Base-by-base conservation (phyloP, 345 rosid species). In the Viola odorata region DNA sequence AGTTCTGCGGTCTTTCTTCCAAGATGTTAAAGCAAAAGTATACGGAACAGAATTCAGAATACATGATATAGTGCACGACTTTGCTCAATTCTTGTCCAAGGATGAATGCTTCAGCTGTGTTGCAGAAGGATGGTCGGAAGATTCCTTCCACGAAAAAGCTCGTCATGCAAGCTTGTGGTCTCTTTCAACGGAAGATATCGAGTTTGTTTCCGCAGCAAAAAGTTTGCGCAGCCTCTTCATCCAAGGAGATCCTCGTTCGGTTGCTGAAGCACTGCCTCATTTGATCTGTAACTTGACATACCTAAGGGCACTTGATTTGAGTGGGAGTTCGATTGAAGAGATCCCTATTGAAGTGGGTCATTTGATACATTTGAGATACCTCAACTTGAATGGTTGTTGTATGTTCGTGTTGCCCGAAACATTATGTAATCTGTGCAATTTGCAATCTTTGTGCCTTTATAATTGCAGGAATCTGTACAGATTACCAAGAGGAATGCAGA, bases 11-110 rank as follows among this genome's bases (percentile, higher is more conserved):
- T 52, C 58, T 41, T 53, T 63, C 52, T 52, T 53, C 51, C 32
- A 23, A 23, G 32, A 23, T 23, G 32, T 23, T 23, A 41, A 63
- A 41, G 58, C 4, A 5, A 57, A 62, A 10, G 12, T 12, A 6
- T 15, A 15, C 7, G 11, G 3, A 4, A 23, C 8, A 8, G n/a
- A 12, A 13, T 52, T 16, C n/a, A 63, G 17, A 14, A 63, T 63
- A 50, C 41, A 63, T 23, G 66, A 53, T 40, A 41, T 62, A 39
- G 41, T 62, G 57, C 66, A 62, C 42, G 67, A 63, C 23, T 63
- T 53, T 53, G 59, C 38, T 9, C 67, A 53, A 16, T 53, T n/a
- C 48, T 7, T 52, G 3, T 37, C 15, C 7, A 53, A 53, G 23
- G 6, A 63, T 52, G 67, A 63, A 63, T 53, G 32, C 32, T 23